Conservation (phyloP, 192 early-diverging fungal species). For the Phycomyces nitens region DNA sequence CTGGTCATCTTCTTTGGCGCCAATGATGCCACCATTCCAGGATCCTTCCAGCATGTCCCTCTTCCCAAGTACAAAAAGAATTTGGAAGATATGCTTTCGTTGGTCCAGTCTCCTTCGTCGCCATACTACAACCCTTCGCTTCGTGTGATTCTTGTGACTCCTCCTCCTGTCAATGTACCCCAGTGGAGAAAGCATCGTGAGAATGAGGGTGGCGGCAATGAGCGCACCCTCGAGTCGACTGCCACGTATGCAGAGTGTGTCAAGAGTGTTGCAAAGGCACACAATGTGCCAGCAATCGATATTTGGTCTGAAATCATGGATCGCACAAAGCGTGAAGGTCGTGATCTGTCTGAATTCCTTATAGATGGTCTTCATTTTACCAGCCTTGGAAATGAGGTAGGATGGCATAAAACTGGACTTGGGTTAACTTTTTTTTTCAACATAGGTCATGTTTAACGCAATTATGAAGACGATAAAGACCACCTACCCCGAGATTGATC, state of each 20-base stretch:
- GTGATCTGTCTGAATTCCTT: constrained; percentile 34
- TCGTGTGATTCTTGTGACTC: constrained; percentile 65
- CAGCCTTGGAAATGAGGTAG: constrained; percentile 50
- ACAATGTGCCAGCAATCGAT: constrained; percentile 27
- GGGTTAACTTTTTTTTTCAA: too few species aligned
- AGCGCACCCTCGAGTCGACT: constrained; percentile 41
- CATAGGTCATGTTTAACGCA: too few species aligned
- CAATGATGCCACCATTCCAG: constrained; percentile 65
- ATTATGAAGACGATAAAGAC: constrained; percentile 40
- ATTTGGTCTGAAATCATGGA: constrained; percentile 41
- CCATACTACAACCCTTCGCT: constrained; percentile 55
- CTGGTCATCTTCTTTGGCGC: constrained; percentile 80
- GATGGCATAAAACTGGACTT: not conserved
- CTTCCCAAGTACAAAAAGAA: constrained; percentile 60
- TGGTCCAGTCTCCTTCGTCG: constrained; percentile 49
- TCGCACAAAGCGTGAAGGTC: constrained; percentile 26
- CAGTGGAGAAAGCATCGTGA: constrained; percentile 37
- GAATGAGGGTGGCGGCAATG: constrained; percentile 21
- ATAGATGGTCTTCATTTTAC: constrained; percentile 59
- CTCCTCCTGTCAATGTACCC: constrained; percentile 62
- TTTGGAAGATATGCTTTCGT: constrained; percentile 54
- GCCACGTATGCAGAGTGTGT: constrained; percentile 49
- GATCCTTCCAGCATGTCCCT: constrained; percentile 54
- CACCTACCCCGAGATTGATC: constrained; percentile 47
- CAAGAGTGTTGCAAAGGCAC: constrained; percentile 39